Evolutionary conservation across 345 rosid species (phyloP), one percentile per base, ranked within the genome.

Genomic region (Geranium rotundifolium): DNA sequence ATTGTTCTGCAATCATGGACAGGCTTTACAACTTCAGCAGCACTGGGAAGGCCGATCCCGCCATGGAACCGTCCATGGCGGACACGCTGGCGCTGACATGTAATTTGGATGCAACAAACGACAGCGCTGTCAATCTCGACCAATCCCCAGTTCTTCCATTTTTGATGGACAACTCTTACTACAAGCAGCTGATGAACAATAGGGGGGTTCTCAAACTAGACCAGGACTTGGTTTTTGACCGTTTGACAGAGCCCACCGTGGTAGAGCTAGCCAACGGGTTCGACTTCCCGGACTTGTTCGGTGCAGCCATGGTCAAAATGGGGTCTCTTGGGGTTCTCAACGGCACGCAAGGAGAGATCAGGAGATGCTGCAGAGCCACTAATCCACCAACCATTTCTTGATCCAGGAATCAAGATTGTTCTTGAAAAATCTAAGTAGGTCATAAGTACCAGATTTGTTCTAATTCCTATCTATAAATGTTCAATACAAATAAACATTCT

Each of bases 161-260:
- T n/a, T 49, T 2, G 17, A 58, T 88, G 0, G 91, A 85, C 64
- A 80, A 63, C 46, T 85, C 87, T 37, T 82, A 54, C 71, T 79
- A 76, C 86, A 68, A 79, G 56, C 79, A 88, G 46, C 65, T 82
- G 16, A 20, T 20, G 0, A 1, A 5, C 1, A 6, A 4, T 3
- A 67, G 78, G 59, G 89, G 89, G 19, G 20, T 88, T 19, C 80
- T 88, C 55, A 77, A 70, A 6, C 63, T 83, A 6, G 95, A 88
- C 70, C 81, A 85, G 41, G 66, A 67, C 29, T 71, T 82, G n/a
- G 85, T 85, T 0, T 0, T 16, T 46, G 74, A 85, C 46, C 31
- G 55, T 0, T 16, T 57, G 12, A 88, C 85, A 46, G 67, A 39
- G 7, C 23, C 62, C 66, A 64, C 41, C 0, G 90, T 84, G 63